phyloP scores from a whole-genome alignment of 2,329 filamentous ascomycete species.

The Stachybotrys chartarum region DNA sequence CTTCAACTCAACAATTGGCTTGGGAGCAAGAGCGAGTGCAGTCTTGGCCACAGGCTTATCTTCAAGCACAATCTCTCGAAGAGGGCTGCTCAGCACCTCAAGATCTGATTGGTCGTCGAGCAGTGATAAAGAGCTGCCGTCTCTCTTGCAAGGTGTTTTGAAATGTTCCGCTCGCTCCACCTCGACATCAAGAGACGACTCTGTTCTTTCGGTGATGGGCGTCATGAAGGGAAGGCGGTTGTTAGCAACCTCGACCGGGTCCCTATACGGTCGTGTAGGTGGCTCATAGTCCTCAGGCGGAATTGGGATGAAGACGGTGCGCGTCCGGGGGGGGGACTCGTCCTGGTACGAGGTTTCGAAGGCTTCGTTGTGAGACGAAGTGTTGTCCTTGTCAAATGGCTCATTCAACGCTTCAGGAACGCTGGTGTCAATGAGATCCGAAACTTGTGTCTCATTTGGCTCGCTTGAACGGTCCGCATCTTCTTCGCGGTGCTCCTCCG shows the following conservation, averaged over 20 bases:
- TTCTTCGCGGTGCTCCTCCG: slow-evolving; percentile 17
- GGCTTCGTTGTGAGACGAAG: too few species aligned
- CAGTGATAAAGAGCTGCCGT: slow-evolving; percentile 12
- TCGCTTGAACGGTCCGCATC: slow-evolving; percentile 23
- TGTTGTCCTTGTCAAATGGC: slow-evolving; percentile 17
- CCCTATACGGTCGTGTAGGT: slow-evolving; percentile 71
- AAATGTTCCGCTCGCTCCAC: slow-evolving; percentile 54
- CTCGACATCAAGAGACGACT: slow-evolving; percentile 70
- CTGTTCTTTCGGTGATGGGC: slow-evolving; percentile 91
- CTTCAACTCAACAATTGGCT: slow-evolving; percentile 25
- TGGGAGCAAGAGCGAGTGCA: slow-evolving; percentile 42
- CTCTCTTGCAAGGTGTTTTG: slow-evolving; percentile 70
- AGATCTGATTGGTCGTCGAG: slow-evolving; percentile 25
- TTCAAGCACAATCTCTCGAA: slow-evolving; percentile 56
- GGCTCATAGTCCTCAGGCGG: slow-evolving; percentile 83
- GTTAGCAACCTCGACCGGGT: slow-evolving; percentile 73
- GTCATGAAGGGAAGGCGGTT: slow-evolving; percentile 97
- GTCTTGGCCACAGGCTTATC: slow-evolving; percentile 37
- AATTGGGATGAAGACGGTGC: slow-evolving; percentile 67
- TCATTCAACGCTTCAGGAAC: slow-evolving; percentile 14
- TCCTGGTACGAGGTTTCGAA: slow-evolving; percentile 14
- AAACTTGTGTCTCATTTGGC: slow-evolving; percentile 24
- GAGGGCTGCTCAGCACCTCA: slow-evolving; percentile 60
- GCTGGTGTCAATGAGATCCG: slow-evolving; percentile 31
- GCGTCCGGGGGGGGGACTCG: slow-evolving; percentile 43